phyloP scores from a whole-genome alignment of 306 rosid genomes.

The Quillaja saponaria region DNA sequence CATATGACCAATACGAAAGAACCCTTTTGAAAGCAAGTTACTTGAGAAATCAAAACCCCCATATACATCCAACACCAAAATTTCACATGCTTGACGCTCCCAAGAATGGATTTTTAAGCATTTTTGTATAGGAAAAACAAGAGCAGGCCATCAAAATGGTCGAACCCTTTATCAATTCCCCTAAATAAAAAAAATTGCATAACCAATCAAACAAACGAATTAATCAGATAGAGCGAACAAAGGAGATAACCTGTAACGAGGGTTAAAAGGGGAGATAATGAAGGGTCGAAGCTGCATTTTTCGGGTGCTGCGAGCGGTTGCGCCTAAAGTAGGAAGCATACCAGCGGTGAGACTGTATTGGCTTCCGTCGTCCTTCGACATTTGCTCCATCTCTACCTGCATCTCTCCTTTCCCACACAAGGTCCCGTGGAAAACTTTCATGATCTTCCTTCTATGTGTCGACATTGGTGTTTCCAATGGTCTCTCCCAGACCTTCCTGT shows the following conservation, averaged over 20 bases:
- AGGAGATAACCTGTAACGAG: slow-evolving; percentile 45
- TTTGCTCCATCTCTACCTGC: too few species aligned
- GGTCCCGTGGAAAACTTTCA: too few species aligned
- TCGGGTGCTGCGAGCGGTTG: slow-evolving; percentile 19
- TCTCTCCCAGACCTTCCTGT: too few species aligned
- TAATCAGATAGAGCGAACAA: neutral
- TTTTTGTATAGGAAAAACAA: neutral
- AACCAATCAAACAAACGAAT: neutral
- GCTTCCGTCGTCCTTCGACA: slow-evolving; percentile 42
- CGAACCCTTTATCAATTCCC: neutral
- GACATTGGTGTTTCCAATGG: too few species aligned
- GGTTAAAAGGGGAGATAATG: slow-evolving; percentile 48
- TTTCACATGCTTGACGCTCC: too few species aligned
- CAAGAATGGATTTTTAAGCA: too few species aligned
- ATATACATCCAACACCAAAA: too few species aligned
- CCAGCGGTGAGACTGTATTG: slow-evolving; percentile 58
- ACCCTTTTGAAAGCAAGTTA: too few species aligned
- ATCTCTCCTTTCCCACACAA: too few species aligned
- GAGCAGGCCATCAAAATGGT: too few species aligned
- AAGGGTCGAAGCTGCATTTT: slow-evolving; percentile 31
- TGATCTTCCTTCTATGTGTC: neutral
- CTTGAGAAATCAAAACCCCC: too few species aligned
- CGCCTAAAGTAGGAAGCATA: slow-evolving; percentile 66
- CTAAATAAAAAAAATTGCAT: neutral
- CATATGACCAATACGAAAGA: neutral